phyloP scores from a whole-genome alignment of 495 filamentous ascomycete species.

The Aspergillus heteromorphus region DNA sequence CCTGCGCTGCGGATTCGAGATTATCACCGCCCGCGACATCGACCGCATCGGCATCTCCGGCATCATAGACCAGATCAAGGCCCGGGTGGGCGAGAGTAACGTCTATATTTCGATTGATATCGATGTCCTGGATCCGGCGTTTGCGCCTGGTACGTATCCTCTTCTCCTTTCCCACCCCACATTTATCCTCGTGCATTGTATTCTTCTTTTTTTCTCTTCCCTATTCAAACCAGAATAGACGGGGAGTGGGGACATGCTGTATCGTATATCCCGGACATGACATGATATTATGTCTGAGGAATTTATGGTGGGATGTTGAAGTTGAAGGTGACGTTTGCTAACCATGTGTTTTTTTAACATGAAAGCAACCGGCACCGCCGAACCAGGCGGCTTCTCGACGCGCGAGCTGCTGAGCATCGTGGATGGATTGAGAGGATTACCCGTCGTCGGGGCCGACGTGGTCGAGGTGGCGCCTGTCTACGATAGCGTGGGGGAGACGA shows the following conservation, averaged over 20 bases:
- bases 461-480: conserved; percentile 52
- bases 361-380: conserved; percentile 42
- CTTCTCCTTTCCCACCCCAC: neutral
- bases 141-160: conserved; percentile 37
- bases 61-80: conserved; percentile 37
- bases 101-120: conserved; percentile 45
- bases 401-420: conserved; percentile 47
- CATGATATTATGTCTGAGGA: neutral
- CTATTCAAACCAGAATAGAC: too few species aligned
- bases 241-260: too few species aligned
- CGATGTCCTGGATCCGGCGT: conserved; percentile 49
- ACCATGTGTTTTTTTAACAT: too few species aligned
- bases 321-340: too few species aligned
- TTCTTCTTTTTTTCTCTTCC: too few species aligned
- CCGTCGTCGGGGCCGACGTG: conserved; percentile 48
- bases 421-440: conserved; percentile 39
- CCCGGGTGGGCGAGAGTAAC: conserved; percentile 29
- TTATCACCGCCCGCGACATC: conserved; percentile 45
- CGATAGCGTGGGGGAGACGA: conserved; percentile 42
- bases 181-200: too few species aligned
- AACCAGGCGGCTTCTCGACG: conserved; percentile 49
- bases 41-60: conserved; percentile 42
- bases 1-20: conserved; percentile 44
- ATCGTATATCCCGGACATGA: too few species aligned
- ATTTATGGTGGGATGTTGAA: too few species aligned